Evolutionary conservation across 169 alveolate species (phyloP).

Genomic region (Eimeria zaria): DNA sequence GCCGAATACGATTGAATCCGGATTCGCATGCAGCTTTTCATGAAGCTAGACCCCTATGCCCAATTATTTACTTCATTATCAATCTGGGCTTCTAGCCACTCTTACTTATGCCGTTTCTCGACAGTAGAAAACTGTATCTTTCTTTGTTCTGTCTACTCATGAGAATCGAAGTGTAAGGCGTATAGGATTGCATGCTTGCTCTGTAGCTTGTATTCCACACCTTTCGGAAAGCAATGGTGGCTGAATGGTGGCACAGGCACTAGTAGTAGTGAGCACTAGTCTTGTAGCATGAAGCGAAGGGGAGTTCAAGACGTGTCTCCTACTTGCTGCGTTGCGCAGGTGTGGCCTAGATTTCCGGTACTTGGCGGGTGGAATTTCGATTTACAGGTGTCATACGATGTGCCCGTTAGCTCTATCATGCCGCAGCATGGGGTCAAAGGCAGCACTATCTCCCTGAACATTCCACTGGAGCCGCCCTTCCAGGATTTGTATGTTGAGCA

Average conservation of each 20-base stretch:
- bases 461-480: slow-evolving; percentile 79
- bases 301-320: background rate
- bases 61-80: background rate
- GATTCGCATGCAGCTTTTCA: background rate
- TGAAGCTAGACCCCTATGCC: background rate
- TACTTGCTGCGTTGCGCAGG: slow-evolving; percentile 39
- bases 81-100: background rate
- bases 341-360: slow-evolving; percentile 82
- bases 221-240: background rate
- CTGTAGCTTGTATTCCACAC: background rate
- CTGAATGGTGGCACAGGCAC: background rate
- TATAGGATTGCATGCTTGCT: background rate
- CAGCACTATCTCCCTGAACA: slow-evolving; percentile 16
- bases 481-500: slow-evolving; percentile 64
- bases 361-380: slow-evolving; percentile 84
- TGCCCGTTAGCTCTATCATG: slow-evolving; percentile 62
- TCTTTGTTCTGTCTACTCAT: background rate
- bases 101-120: background rate
- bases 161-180: background rate
- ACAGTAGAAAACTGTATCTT: background rate
- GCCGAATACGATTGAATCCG: background rate
- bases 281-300: background rate
- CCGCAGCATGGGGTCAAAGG: background rate
- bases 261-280: too few species aligned
- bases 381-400: slow-evolving; percentile 41